Base-by-base conservation (phyloP, 2,329 filamentous ascomycete genomes). In the Escovopsis weberi region DNA sequence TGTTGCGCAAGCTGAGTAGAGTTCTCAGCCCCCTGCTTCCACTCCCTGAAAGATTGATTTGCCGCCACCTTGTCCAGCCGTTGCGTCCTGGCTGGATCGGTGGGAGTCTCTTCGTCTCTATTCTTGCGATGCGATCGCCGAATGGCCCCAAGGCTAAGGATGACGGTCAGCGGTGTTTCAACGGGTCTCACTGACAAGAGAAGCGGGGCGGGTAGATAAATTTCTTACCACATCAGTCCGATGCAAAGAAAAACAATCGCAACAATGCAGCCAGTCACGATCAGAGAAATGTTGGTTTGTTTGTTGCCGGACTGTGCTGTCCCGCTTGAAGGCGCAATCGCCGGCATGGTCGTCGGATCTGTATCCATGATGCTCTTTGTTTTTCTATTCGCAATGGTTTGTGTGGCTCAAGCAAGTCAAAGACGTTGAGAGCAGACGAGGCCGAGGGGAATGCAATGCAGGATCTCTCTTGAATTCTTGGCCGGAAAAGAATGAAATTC, bases 11-110 rank as follows among this genome's bases (percentile, higher is more conserved):
- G 15, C 12, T 26, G 1, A 23, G 7, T 10, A 19, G 26, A 26
- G 7, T 37, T 23, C 33, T 40, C 35, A 6, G 26, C 28, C 12
- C 37, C 35, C 12, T 39, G 32, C 15, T 30, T 45, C 43, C 43
- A 45, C 12, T 30, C 33, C 19, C n/a, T 45, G 26, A n/a, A 45
- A 3, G 37, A 36, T 18, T 39, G 40, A 26, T 3, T 40, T 37
- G 43, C 39, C 2, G 33, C 40, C 9, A 33, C 35, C 26, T 33
- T 37, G 12, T 45, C 34, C 15, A 45, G 33, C 6, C 35, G 35
- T 10, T 37, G 35, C 23, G 18, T 23, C 23, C 11, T 19, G 7
- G 35, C 10, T 19, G 18, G 18, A 23, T 26, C 23, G n/a, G 18
- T 18, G 35, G 15, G 18, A 37, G 35, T 23, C 23, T 37, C 35